Percentiles rank a stretch among this genome's conserved stretches.
Conservation (phyloP, 345 rosid species). For the Syzygium jambos region DNA sequence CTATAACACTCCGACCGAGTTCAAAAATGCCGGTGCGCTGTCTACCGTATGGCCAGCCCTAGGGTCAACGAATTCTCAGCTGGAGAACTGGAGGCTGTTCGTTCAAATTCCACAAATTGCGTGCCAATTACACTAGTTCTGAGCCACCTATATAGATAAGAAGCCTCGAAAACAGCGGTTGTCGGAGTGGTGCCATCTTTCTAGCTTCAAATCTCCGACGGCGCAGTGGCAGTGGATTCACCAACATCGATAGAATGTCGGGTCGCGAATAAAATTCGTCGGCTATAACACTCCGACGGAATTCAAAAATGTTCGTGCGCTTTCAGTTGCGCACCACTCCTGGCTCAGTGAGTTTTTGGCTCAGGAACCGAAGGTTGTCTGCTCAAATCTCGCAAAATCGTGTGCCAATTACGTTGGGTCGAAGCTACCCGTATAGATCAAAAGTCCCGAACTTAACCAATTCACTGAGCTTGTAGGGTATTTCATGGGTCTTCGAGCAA, state of each 20-base stretch:
- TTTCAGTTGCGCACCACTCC: accelerated
- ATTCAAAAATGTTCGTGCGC: too few relatives aligned
- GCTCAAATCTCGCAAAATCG: not conserved
- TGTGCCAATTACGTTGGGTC: not conserved
- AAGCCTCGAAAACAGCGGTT: not conserved
- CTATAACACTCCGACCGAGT: too few relatives aligned
- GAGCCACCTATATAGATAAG: too few relatives aligned
- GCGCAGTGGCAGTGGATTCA: not conserved
- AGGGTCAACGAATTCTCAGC: too few relatives aligned
- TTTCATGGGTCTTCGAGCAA: not conserved
- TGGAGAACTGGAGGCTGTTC: too few relatives aligned
- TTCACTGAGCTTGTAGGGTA: not conserved
- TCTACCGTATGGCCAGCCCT: too few relatives aligned
- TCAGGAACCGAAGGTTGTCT: not conserved
- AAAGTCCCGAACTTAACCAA: too few relatives aligned
- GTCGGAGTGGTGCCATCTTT: not conserved
- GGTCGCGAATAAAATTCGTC: too few relatives aligned
- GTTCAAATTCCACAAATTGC: too few relatives aligned
- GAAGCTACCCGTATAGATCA: not conserved
- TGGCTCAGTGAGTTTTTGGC: not conserved
- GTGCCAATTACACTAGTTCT: too few relatives aligned
- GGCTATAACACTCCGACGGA: too few relatives aligned
- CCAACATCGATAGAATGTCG: accelerated
- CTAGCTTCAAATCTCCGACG: not conserved
- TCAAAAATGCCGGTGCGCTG: too few relatives aligned